Base-by-base conservation (phyloP, 371 early-diverging fungal genomes). In the Amoeboaphelidium protococcarum region DNA sequence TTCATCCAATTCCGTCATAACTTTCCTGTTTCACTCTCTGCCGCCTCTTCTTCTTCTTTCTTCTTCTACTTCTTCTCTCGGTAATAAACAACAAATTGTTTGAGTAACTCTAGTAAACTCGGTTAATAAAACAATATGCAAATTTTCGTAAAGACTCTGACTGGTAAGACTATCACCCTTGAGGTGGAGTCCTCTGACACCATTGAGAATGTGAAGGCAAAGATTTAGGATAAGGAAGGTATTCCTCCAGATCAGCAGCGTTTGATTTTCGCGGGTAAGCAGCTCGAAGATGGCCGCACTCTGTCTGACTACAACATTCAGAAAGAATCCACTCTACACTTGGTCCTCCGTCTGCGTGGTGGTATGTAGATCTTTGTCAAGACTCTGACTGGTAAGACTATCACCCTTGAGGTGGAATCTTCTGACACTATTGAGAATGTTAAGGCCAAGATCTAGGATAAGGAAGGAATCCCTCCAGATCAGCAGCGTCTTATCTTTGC, bases 161-260 rank as follows among this genome's bases (percentile, higher is more conserved):
- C 96, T 48, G 96, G 91, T 56, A 89, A 91, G 73, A 91, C 92
- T 55, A 94, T 91, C 58, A 90, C 94, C 50, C 73, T 96, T 31
- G 95, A 96, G 68, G 94, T 96, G 40, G 92, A 89, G 67, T 73
- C 80, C n/a, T 72, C 76, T 19, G 95, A 95, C 59, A 81, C 83
- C 58, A 90, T 92, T 62, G 81, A 89, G 41, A 82, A 87, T 52
- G 92, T 95, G 58, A 95, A 95, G 73, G 58, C 61, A 52, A 94
- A 91, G 75, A 95, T 96, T 52, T 94, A 96, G 67, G 92, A 95
- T 70, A 92, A 94, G 78, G 95, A 96, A 63, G 62, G 61, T n/a
- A n/a, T n/a, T 37, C 61, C 62, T 40, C 66, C 66, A 26, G 60
- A 63, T 42, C 66, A 65, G 54, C 65, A 65, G 46, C 52, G 62